Evolutionary conservation across 2,329 filamentous ascomycete genomes (phyloP).

Genomic region (Tolypocladium ophioglossoides): DNA sequence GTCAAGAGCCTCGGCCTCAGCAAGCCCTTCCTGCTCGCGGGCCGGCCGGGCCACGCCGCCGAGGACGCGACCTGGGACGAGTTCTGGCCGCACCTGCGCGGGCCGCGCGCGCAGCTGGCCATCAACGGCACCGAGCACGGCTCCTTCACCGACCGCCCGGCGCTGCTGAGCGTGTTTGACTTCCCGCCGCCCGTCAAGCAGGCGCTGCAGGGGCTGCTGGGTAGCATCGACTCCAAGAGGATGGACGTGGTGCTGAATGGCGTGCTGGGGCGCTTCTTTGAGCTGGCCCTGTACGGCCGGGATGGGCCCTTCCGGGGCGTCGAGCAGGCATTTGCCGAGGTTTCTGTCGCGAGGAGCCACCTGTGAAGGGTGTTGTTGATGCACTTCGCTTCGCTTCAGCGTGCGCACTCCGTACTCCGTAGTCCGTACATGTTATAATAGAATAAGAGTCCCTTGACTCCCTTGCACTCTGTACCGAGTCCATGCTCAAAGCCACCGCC

Average conservation of each 20-base stretch:
- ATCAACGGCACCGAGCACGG: slow-evolving; percentile 17
- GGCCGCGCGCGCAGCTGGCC: slow-evolving; percentile 11
- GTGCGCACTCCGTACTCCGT: too few species aligned
- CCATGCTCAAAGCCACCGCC: too few species aligned
- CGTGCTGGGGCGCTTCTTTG: slow-evolving; percentile 12
- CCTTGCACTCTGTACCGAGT: too few species aligned
- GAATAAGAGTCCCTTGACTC: too few species aligned
- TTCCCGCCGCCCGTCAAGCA: slow-evolving; percentile 7
- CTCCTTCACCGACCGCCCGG: slow-evolving; percentile 20
- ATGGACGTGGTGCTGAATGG: slow-evolving; percentile 12
- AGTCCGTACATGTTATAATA: too few species aligned
- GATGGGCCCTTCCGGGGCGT: slow-evolving; percentile 3
- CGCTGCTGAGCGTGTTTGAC: slow-evolving; percentile 12
- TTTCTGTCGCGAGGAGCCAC: slow-evolving; percentile 9
- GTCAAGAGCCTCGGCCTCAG: not conserved
- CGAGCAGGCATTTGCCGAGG: slow-evolving; percentile 3
- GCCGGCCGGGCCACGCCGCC: slow-evolving; percentile 15
- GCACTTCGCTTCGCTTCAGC: too few species aligned
- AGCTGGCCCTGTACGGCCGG: slow-evolving; percentile 7
- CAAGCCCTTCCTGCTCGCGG: slow-evolving; percentile 19
- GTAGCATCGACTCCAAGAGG: slow-evolving; percentile 5
- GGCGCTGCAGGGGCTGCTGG: slow-evolving; percentile 6
- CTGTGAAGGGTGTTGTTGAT: slow-evolving; percentile 2
- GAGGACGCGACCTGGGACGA: slow-evolving; percentile 21
- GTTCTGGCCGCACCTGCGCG: slow-evolving; percentile 17